Conservation (phyloP, 2,329 filamentous ascomycete genomes). For the Amesomyces nigricolor region DNA sequence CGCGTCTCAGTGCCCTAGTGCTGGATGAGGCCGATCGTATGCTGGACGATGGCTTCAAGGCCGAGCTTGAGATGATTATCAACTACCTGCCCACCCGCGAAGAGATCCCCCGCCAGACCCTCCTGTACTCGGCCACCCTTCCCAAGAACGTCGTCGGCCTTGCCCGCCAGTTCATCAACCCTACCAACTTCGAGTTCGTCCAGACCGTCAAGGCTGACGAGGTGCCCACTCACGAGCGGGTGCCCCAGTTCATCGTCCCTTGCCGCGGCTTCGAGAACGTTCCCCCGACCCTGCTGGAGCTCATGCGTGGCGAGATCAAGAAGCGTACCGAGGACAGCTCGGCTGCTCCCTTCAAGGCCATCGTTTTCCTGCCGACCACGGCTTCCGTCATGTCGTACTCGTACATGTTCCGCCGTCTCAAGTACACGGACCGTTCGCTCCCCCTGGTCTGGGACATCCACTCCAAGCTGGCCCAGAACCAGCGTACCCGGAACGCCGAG, state of each 20-base stretch:
- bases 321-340: conserved; percentile 26
- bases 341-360: conserved; percentile 78
- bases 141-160: conserved; percentile 75
- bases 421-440: conserved; percentile 36
- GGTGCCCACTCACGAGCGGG: conserved; percentile 72
- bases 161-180: conserved; percentile 72
- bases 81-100: conserved; percentile 55
- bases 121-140: conserved; percentile 94
- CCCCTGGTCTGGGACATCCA: conserved; percentile 60
- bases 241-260: conserved; percentile 72
- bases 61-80: conserved; percentile 58
- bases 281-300: conserved; percentile 70
- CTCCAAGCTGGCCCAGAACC: conserved; percentile 64
- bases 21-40: conserved; percentile 98
- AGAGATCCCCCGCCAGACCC: conserved; percentile 71
- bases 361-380: conserved; percentile 83
- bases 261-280: conserved; percentile 68
- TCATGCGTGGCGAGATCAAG: conserved; percentile 57
- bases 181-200: conserved; percentile 76
- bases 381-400: conserved; percentile 62
- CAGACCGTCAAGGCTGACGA: conserved; percentile 83
- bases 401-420: conserved; percentile 50
- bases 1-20: conserved; percentile 82
- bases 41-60: conserved; percentile 85
- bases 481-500: conserved; percentile 66